phyloP scores from a whole-genome alignment of 371 early-diverging fungal species.

The Apophysomyces elegans region DNA sequence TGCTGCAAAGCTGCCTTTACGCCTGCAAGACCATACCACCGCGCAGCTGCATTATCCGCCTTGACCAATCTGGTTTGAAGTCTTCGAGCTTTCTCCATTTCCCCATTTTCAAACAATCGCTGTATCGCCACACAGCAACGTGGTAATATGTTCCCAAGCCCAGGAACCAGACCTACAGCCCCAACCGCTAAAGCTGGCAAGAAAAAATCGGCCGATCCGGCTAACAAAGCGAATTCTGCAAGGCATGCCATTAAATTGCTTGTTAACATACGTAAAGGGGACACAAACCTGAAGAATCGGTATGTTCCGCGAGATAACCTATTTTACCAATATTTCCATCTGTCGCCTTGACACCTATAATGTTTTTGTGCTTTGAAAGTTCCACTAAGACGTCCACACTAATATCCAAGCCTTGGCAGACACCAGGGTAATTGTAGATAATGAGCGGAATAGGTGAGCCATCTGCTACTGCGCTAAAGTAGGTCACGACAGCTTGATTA shows the following conservation, averaged over 20 bases:
- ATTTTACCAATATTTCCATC: slow-evolving; percentile 58
- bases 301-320: slow-evolving; percentile 26
- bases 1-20: slow-evolving; percentile 40
- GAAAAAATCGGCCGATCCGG: slow-evolving; percentile 52
- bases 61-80: slow-evolving; percentile 44
- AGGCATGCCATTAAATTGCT: background rate
- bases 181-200: slow-evolving; percentile 47
- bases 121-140: slow-evolving; percentile 42
- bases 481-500: slow-evolving; percentile 31
- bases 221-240: slow-evolving; percentile 39
- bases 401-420: slow-evolving; percentile 52
- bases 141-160: slow-evolving; percentile 47
- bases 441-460: slow-evolving; percentile 48
- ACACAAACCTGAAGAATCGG: slow-evolving; percentile 1
- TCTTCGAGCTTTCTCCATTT: slow-evolving; percentile 33
- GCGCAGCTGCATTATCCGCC: slow-evolving; percentile 47
- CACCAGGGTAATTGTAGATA: slow-evolving; percentile 56
- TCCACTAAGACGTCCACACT: slow-evolving; percentile 27
- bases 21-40: slow-evolving; percentile 53
- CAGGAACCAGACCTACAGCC: slow-evolving; percentile 47
- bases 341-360: slow-evolving; percentile 52
- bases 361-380: slow-evolving; percentile 47
- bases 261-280: background rate
- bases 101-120: slow-evolving; percentile 34
- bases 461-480: slow-evolving; percentile 44